Evolutionary conservation across 164 flowering plant genomes (phyloP), one percentile per base, ranked within the genome.

Genomic region (Aristolochia contorta): DNA sequence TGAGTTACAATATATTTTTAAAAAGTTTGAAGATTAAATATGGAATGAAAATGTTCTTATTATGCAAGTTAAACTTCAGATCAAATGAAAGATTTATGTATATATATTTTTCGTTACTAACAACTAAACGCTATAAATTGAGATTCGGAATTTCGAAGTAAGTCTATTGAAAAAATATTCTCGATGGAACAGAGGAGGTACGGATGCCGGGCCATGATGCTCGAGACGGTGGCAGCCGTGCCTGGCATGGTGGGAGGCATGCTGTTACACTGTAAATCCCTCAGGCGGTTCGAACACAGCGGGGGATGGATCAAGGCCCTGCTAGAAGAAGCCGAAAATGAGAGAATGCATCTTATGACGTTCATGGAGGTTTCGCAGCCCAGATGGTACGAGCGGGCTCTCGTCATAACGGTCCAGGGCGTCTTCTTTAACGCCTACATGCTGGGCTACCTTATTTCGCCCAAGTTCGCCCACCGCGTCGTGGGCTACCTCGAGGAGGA

Each of bases 171-270:
- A n/a, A 16, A 32, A 30, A 7, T n/a, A n/a, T 8, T 47, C 43
- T 3, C 4, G 47, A 12, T n/a, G 19, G 37, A 47, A 46, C 82
- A 86, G 89, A 84, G 79, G 66, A 68, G 89, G 48, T 84, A 84
- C 67, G 89, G 87, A 4, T 86, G 89, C 66, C 73, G 85, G 30
- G 92, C 89, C 47, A 86, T 86, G 92, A 84, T 86, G 89, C 71
- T 84, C 4, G 92, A 86, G 64, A 86, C 92, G 0, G 92, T 86
- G 43, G 92, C 92, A 4, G 89, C 89, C 1, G 89, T 86, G 5
- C 89, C 92, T 0, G 92, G 92, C 16, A 86, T 86, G 92, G 92
- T 86, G 0, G 92, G 85, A 58, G 92, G 92, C 12, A 72, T 86
- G 85, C 79, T 82, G 0, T 69, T 86, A 12, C 92, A 86, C 67